Evolutionary conservation across 345 rosid genomes (phyloP), one percentile per base, ranked within the genome.

Genomic region (Cardiospermum halicacabum): DNA sequence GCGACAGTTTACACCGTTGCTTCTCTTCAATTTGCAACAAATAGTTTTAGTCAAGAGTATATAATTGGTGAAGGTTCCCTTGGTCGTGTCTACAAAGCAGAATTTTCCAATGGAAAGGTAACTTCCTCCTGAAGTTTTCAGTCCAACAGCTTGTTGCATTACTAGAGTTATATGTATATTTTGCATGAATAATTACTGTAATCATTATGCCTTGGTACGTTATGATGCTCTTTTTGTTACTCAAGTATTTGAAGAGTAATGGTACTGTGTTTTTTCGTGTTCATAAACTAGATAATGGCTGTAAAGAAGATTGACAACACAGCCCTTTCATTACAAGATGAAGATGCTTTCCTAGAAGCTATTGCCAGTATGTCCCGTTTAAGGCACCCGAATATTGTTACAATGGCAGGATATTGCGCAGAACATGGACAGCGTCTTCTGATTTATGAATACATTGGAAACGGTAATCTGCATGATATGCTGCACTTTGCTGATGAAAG

Each of bases 381-480:
- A 69, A 80, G 98, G 75, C 99, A 95, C 76, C 96, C 94, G 16
- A 95, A 95, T 71, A 86, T 95, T 27, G 90, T 91, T 62, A 79
- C 89, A 3, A 62, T 95, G 70, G 75, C 76, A 63, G 99, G 99
- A 67, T 91, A 91, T 78, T 95, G 97, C 76, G 80, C 85, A 1
- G 99, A 95, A 80, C 92, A 95, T 61, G 96, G 97, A 19, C 97
- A 95, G 63, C 99, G 94, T 62, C 99, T 95, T 74, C 66, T 95
- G 70, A 92, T 95, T n/a, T 84, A 87, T 59, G 98, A 95, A 60
- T 80, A 78, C 66, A 74, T 91, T 0, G 90, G 74, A 58, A 89
- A 82, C 15, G 89, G 96, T n/a, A 89, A 76, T 74, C 76, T 91
- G 64, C 96, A 95, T 53, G 99, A 95, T 60, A 83, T 81, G 77